Conservation (phyloP, 2,329 filamentous ascomycete genomes). For the Cordyceps pruinosa region DNA sequence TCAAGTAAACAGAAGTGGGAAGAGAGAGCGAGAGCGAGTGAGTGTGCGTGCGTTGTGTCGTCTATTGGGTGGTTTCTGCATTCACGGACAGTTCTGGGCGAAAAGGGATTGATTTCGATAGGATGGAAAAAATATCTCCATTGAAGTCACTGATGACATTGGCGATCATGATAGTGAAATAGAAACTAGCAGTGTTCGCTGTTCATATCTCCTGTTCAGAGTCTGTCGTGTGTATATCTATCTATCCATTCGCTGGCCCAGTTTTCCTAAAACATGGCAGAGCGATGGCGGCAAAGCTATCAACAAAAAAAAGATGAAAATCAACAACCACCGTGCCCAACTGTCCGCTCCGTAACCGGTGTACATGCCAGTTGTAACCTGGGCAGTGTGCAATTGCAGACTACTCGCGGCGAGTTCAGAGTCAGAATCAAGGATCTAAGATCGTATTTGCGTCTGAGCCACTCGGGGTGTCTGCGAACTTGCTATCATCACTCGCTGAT, state of each 20-base stretch:
- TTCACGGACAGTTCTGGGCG: constrained; percentile 50
- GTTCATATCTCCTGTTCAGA: constrained; percentile 12
- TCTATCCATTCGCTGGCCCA: neutral
- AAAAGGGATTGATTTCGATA: constrained; percentile 51
- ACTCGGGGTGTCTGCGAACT: neutral
- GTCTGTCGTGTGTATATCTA: neutral
- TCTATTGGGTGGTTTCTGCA: constrained; percentile 47
- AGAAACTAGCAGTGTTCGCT: constrained; percentile 32
- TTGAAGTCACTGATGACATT: constrained; percentile 39
- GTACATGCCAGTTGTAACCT: neutral
- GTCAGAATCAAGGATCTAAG: neutral
- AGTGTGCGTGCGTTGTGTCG: constrained; percentile 24
- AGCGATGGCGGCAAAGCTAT: constrained; percentile 12
- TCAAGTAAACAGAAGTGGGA: constrained; percentile 93
- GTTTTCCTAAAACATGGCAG: neutral
- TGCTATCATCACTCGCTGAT: neutral
- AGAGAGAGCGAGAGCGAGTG: too few species aligned
- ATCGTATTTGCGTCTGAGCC: neutral
- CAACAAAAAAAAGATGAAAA: constrained; percentile 15
- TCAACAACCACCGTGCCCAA: constrained; percentile 11
- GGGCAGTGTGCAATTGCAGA: neutral
- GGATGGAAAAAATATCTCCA: constrained; percentile 36
- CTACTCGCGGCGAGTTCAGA: neutral
- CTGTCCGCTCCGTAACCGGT: neutral
- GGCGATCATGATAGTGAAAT: constrained; percentile 39